Evolutionary conservation across 2,329 filamentous ascomycete genomes (phyloP).

Genomic region (Diaporthe helianthi): DNA sequence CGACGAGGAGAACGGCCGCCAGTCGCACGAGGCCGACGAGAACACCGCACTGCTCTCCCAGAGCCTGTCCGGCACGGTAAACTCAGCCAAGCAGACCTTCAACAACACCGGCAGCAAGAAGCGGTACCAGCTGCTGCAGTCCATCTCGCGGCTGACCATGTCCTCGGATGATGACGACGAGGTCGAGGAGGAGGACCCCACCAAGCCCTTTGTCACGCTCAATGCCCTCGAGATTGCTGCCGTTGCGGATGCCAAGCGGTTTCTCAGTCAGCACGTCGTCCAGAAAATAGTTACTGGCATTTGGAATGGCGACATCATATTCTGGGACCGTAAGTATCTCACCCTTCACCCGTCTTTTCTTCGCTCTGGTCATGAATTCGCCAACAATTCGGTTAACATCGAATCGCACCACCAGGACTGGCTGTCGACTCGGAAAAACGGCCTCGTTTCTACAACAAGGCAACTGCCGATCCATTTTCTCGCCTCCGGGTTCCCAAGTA

Average conservation of each 20-base stretch:
- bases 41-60: constrained; percentile 54
- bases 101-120: constrained; percentile 50
- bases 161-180: constrained; percentile 47
- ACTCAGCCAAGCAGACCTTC: constrained; percentile 40
- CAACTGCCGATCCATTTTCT: constrained; percentile 74
- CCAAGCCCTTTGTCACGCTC: constrained; percentile 75
- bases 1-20: constrained; percentile 50
- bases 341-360: rapidly evolving
- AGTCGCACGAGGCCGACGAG: constrained; percentile 47
- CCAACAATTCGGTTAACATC: not conserved
- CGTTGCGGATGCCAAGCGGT: constrained; percentile 82
- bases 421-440: constrained; percentile 76
- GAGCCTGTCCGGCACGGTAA: constrained; percentile 38
- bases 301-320: constrained; percentile 86
- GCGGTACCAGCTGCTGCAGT: constrained; percentile 58
- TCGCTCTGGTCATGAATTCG: not conserved
- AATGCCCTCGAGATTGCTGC: constrained; percentile 89
- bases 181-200: constrained; percentile 66
- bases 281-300: constrained; percentile 86
- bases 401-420: constrained; percentile 52
- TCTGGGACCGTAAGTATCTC: constrained; percentile 68
- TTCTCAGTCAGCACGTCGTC: constrained; percentile 79
- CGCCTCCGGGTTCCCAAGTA: constrained; percentile 82
- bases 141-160: constrained; percentile 63
- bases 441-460: constrained; percentile 76